A percentile compares a stretch with the other conserved stretches of the same genome.
These are phyloP conservation scores for Luffa acutangula DNA, from an alignment of 306 rosid genomes.

Conservation along the genomic window DNA sequence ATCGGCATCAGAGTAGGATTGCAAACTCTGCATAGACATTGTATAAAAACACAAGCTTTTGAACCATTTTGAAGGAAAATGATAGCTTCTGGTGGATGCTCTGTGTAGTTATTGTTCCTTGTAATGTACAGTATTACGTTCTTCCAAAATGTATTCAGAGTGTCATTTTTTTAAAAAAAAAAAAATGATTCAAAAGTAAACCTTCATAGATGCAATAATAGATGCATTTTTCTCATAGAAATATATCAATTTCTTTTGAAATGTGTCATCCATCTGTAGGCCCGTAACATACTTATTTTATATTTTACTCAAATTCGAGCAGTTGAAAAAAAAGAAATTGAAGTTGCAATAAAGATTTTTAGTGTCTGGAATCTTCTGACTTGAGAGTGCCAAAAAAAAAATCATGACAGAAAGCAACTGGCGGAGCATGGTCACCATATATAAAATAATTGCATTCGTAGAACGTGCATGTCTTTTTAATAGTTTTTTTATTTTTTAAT, in stretches of 20 bases:
- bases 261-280: background rate
- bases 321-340: background rate
- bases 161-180: background rate
- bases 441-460: background rate
- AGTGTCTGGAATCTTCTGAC: background rate
- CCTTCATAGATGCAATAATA: background rate
- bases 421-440: background rate
- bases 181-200: background rate
- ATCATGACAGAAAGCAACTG: background rate
- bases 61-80: background rate
- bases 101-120: background rate
- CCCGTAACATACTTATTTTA: too few relatives aligned
- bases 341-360: background rate
- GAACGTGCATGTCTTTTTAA: background rate
- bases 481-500: background rate
- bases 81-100: background rate
- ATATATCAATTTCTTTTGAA: background rate
- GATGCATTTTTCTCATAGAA: background rate
- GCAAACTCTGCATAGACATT: background rate
- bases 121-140: background rate
- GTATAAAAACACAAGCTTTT: background rate
- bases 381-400: background rate
- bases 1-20: slow-evolving; percentile 29
- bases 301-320: background rate
- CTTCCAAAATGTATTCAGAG: background rate